phyloP scores from a whole-genome alignment of 2,329 filamentous ascomycete species.

The Pestalotiopsis sp. region DNA sequence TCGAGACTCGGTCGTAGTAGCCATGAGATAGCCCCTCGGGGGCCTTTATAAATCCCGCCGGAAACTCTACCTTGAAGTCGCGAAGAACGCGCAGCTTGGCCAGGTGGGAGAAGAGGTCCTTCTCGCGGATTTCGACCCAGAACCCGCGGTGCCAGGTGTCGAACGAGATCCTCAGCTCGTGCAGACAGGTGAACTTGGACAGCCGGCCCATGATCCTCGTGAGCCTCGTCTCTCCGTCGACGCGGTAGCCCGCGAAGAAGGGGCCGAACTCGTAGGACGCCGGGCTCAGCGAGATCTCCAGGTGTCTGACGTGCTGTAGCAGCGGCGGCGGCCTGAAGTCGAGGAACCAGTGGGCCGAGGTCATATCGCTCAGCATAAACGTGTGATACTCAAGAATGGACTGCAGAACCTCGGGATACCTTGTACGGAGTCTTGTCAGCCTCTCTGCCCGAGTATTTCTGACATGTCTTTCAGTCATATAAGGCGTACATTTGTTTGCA shows the following conservation, averaged over 20 bases:
- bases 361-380: slow-evolving; percentile 31
- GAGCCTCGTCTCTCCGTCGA: not conserved
- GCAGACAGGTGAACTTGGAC: slow-evolving; percentile 23
- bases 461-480: too few species aligned
- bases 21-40: not conserved
- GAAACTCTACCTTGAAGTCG: slow-evolving; percentile 29
- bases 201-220: slow-evolving; percentile 19
- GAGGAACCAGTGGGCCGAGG: slow-evolving; percentile 30
- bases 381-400: slow-evolving; percentile 33
- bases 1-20: slow-evolving; percentile 5
- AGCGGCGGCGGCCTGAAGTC: slow-evolving; percentile 25
- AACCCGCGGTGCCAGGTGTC: slow-evolving; percentile 31
- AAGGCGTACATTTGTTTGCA: slow-evolving; percentile 33
- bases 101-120: slow-evolving; percentile 20
- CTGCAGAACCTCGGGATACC: slow-evolving; percentile 32
- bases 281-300: slow-evolving; percentile 30
- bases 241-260: slow-evolving; percentile 20
- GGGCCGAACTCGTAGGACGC: slow-evolving; percentile 27
- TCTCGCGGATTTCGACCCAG: slow-evolving; percentile 32
- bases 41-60: slow-evolving; percentile 16
- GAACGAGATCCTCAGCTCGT: slow-evolving; percentile 29
- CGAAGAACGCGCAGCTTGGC: slow-evolving; percentile 21
- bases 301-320: slow-evolving; percentile 24
- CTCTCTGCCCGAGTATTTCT: not conserved
- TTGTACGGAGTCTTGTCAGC: slow-evolving; percentile 11